Evolutionary conservation across 1,284 basidiomycete genomes (phyloP).

Genomic region (Microbotryum intermedium): DNA sequence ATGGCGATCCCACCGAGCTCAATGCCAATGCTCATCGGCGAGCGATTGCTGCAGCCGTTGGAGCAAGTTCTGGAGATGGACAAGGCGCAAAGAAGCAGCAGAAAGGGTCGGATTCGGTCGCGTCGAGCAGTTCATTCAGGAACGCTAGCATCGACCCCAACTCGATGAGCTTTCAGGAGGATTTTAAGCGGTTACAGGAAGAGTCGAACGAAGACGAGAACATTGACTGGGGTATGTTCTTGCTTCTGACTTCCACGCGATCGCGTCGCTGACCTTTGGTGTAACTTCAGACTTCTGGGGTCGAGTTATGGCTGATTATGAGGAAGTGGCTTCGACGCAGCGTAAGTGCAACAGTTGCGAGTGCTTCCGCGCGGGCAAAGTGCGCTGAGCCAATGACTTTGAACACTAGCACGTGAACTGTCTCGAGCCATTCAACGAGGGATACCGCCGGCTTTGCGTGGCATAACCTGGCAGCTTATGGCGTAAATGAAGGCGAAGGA

Average conservation of each 20-base stretch:
- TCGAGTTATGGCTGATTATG: constrained; percentile 86
- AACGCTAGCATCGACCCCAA: not conserved
- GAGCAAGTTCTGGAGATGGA: too few relatives aligned
- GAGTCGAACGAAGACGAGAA: not conserved
- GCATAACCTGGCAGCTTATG: constrained; percentile 99
- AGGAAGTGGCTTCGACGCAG: constrained; percentile 64
- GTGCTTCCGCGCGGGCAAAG: not conserved
- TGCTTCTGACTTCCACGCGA: not conserved
- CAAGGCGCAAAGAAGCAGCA: too few relatives aligned
- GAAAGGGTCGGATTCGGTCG: too few relatives aligned
- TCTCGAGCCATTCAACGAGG: constrained; percentile 85
- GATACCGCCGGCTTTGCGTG: constrained; percentile 74
- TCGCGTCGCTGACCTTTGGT: constrained; percentile 13
- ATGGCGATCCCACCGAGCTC: too few relatives aligned
- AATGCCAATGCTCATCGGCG: too few relatives aligned
- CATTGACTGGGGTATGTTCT: constrained; percentile 20
- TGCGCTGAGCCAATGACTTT: not conserved
- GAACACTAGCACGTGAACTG: constrained; percentile 54
- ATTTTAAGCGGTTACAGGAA: constrained; percentile 1
- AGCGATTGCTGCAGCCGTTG: too few relatives aligned
- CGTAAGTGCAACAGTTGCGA: constrained; percentile 32
- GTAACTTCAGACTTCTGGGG: constrained; percentile 72
- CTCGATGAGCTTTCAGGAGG: not conserved
- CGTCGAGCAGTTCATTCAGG: not conserved
- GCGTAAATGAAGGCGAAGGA: constrained; percentile 39